A percentile compares a stretch with the other conserved stretches of the same genome.
These are phyloP conservation scores for Pelargonium fulgidum DNA, from an alignment of 441 rosid genomes.

Conservation along the genomic window DNA sequence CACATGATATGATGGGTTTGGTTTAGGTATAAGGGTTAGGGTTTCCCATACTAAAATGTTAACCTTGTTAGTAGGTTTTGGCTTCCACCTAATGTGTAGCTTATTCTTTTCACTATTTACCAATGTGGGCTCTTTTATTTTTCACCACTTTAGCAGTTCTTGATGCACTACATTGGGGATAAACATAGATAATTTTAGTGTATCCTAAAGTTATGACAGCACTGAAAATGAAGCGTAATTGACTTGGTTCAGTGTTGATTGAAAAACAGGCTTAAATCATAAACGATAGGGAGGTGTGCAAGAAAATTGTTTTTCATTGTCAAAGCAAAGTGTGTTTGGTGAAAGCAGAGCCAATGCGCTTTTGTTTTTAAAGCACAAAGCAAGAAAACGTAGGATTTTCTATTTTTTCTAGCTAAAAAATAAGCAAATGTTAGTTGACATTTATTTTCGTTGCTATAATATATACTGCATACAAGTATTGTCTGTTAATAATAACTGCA, in stretches of 20 bases:
- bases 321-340: not conserved
- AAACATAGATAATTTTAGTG: not conserved
- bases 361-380: not conserved
- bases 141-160: not conserved
- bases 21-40: too few species aligned
- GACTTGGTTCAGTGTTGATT: not conserved
- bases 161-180: slow-evolving; percentile 1
- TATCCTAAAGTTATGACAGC: not conserved
- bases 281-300: not conserved
- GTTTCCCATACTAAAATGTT: too few species aligned
- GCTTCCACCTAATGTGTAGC: too few species aligned
- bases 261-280: not conserved
- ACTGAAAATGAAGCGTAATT: not conserved
- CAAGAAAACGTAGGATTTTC: not conserved
- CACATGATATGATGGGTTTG: not conserved
- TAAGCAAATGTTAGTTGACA: not conserved
- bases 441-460: not conserved
- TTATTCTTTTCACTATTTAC: too few species aligned
- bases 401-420: not conserved
- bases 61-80: too few species aligned
- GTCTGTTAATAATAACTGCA: not conserved
- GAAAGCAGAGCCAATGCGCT: not conserved
- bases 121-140: too few species aligned
- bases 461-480: not conserved
- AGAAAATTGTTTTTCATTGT: not conserved